These are phyloP conservation scores for Gymnopilus dilepis DNA, from an alignment of 768 basidiomycete genomes.

Conservation along the genomic window DNA sequence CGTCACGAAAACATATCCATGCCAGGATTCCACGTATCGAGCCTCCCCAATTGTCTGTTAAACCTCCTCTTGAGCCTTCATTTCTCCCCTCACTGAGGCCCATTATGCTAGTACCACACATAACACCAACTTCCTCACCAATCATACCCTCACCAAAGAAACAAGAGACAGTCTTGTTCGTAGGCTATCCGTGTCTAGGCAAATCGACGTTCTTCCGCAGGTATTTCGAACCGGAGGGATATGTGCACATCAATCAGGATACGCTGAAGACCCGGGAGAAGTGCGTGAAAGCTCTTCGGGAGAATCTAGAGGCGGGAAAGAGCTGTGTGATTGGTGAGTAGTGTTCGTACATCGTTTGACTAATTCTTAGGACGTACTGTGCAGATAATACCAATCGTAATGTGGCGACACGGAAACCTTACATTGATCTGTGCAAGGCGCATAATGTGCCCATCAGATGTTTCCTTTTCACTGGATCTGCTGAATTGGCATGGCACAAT, in stretches of 20 bases:
- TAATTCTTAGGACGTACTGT: not conserved
- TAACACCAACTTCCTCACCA: constrained; percentile 55
- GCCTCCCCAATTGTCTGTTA: constrained; percentile 42
- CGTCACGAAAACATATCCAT: constrained; percentile 51
- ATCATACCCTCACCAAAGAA: constrained; percentile 45
- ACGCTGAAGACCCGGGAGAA: constrained; percentile 73
- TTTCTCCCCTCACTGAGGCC: constrained; percentile 4
- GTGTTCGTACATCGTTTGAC: not conserved
- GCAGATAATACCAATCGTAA: constrained; percentile 95
- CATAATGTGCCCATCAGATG: constrained; percentile 63
- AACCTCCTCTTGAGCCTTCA: not conserved
- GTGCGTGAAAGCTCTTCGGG: constrained; percentile 70
- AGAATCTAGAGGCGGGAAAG: constrained; percentile 55
- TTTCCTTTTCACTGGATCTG: constrained; percentile 73
- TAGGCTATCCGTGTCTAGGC: constrained; percentile 65
- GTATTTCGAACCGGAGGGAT: constrained; percentile 71
- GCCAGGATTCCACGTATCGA: constrained; percentile 71
- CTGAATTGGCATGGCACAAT: constrained; percentile 93
- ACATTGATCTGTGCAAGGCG: constrained; percentile 69
- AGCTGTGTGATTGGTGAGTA: constrained; percentile 79
- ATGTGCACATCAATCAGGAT: constrained; percentile 90
- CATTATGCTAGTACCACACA: constrained; percentile 46
- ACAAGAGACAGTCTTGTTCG: constrained; percentile 55
- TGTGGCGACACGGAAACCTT: constrained; percentile 65
- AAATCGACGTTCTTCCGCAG: constrained; percentile 81